Evolutionary conservation across 2,329 filamentous ascomycete species (phyloP).

Genomic region (Paramyrothecium sp.): DNA sequence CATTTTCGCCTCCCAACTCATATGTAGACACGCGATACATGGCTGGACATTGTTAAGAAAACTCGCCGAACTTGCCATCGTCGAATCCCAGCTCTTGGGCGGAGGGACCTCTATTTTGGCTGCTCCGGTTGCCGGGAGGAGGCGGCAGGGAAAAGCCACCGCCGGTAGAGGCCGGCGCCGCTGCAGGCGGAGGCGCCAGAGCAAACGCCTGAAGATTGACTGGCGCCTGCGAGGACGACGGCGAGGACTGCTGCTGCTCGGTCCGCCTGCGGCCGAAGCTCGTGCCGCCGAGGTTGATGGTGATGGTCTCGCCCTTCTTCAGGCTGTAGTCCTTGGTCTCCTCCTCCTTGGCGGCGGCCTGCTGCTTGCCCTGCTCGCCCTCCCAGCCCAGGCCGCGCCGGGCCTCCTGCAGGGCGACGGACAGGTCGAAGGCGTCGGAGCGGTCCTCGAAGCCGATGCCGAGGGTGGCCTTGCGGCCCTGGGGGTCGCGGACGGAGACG

Average conservation of each 20-base stretch:
- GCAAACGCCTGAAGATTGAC: slow-evolving; percentile 59
- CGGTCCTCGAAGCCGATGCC: slow-evolving; percentile 88
- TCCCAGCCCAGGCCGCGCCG: slow-evolving; percentile 67
- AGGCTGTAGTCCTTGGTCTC: slow-evolving; percentile 70
- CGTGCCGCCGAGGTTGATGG: slow-evolving; percentile 66
- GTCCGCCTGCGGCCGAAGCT: slow-evolving; percentile 50
- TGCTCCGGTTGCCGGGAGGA: slow-evolving; percentile 56
- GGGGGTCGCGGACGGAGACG: slow-evolving; percentile 72
- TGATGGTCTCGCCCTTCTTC: slow-evolving; percentile 88
- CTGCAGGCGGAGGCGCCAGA: slow-evolving; percentile 67
- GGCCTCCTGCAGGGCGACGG: slow-evolving; percentile 76
- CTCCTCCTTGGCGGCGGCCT: slow-evolving; percentile 33
- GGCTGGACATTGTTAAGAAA: slow-evolving; percentile 43
- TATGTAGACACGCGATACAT: background rate
- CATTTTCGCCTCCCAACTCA: background rate
- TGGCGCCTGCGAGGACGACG: slow-evolving; percentile 12
- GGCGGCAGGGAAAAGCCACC: slow-evolving; percentile 58
- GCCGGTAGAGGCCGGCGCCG: slow-evolving; percentile 29
- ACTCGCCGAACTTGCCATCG: slow-evolving; percentile 86
- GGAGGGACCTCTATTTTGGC: slow-evolving; percentile 33
- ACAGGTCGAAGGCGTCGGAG: slow-evolving; percentile 82
- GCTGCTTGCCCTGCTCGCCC: slow-evolving; percentile 21
- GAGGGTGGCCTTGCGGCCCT: slow-evolving; percentile 73
- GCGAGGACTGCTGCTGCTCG: slow-evolving; percentile 21
- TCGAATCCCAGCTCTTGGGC: slow-evolving; percentile 75